Conservation (phyloP, 768 basidiomycete species). For the Termitomyces eurrhizus region DNA sequence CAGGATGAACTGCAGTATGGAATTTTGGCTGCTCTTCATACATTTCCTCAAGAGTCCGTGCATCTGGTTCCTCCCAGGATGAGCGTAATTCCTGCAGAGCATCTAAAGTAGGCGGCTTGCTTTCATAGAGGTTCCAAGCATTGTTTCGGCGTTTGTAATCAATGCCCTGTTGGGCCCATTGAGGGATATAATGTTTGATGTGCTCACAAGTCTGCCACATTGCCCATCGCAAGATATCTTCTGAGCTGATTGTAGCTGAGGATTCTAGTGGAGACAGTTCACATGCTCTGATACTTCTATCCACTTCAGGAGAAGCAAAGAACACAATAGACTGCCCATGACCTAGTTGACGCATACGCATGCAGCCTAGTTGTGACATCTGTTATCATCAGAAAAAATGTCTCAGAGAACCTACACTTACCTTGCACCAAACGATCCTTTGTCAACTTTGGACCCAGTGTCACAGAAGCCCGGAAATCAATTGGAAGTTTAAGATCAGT, state of each 20-base stretch:
- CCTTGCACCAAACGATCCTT: not conserved
- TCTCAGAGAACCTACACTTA: not conserved
- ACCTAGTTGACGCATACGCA: conserved; percentile 1
- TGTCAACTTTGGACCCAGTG: not conserved
- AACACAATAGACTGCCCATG: not conserved
- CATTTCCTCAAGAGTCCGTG: not conserved
- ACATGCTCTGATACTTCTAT: not conserved
- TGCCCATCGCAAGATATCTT: not conserved
- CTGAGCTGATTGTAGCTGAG: not conserved
- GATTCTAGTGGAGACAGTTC: not conserved
- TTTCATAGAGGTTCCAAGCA: not conserved
- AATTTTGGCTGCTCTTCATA: conserved; percentile 31
- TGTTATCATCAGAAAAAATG: not conserved
- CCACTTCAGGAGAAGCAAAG: not conserved
- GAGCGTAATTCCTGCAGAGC: not conserved
- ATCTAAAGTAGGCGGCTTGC: not conserved
- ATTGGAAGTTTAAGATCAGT: conserved; percentile 51
- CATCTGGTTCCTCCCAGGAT: not conserved
- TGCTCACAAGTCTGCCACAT: not conserved
- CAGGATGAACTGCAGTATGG: not conserved
- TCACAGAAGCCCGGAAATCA: conserved; percentile 15
- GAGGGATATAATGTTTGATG: not conserved
- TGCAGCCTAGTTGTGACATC: not conserved
- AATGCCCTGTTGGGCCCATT: not conserved
- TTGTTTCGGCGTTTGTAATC: not conserved